phyloP scores from a whole-genome alignment of 176 grass and related monocot genomes.

The Aegilops tauschii region DNA sequence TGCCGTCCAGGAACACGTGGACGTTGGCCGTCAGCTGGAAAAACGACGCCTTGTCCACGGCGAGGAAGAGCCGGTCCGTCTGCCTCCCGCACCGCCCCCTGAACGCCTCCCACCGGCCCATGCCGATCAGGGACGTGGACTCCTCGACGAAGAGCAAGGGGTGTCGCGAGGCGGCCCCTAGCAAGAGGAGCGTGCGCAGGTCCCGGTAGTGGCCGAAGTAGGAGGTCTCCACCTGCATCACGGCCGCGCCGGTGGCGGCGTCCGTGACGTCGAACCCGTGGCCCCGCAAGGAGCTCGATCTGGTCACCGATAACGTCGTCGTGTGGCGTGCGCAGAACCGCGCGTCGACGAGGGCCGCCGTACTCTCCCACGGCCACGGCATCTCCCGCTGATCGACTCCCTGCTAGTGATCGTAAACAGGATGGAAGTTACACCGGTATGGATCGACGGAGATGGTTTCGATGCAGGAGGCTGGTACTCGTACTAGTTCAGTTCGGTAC shows the following conservation, averaged over 20 bases:
- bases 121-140: neutral
- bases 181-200: slow-evolving; percentile 31
- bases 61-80: slow-evolving; percentile 38
- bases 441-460: too few species aligned
- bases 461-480: too few species aligned
- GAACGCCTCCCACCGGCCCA: slow-evolving; percentile 44
- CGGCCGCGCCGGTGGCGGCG: neutral
- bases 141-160: slow-evolving; percentile 42
- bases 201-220: slow-evolving; percentile 18
- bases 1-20: slow-evolving; percentile 38
- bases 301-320: neutral
- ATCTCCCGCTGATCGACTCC: too few species aligned
- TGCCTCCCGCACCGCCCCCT: slow-evolving; percentile 37
- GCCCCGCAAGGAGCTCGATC: neutral
- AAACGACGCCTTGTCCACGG: slow-evolving; percentile 23
- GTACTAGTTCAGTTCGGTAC: too few species aligned
- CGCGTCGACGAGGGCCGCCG: neutral
- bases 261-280: slow-evolving; percentile 49
- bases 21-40: slow-evolving; percentile 27
- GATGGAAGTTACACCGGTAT: too few species aligned
- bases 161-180: slow-evolving; percentile 28
- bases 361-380: neutral
- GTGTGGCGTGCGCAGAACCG: neutral
- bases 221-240: slow-evolving; percentile 46
- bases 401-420: too few species aligned